A percentile compares a stretch with the other conserved stretches of the same genome.
Conservation (phyloP, 2,329 filamentous ascomycete species). For the Aureobasidium zeae region DNA sequence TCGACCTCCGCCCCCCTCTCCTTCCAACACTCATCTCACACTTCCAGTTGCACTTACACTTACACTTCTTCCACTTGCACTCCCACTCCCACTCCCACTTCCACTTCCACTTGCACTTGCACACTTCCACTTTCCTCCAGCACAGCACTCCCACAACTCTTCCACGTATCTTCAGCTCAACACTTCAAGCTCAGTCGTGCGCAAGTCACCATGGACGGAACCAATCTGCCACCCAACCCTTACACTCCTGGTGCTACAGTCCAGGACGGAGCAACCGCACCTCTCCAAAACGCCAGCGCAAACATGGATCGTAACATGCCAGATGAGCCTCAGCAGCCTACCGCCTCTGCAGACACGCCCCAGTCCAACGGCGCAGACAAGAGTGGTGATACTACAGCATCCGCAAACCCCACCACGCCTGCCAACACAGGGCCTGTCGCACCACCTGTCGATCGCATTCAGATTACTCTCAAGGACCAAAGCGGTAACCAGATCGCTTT, state of each 20-base stretch:
- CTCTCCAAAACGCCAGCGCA: neutral
- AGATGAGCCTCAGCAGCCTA: neutral
- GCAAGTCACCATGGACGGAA: neutral
- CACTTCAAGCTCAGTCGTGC: neutral
- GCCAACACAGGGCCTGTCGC: neutral
- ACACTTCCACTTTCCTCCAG: neutral
- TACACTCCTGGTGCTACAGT: conserved; percentile 4
- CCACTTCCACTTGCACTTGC: neutral
- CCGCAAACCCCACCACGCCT: neutral
- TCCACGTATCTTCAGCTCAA: neutral
- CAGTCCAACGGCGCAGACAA: neutral
- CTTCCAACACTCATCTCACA: neutral
- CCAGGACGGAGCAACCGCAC: neutral
- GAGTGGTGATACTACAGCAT: neutral
- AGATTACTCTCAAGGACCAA: conserved; percentile 7
- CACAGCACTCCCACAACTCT: neutral
- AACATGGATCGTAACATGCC: neutral
- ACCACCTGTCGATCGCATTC: neutral
- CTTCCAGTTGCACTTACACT: neutral
- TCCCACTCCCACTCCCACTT: neutral
- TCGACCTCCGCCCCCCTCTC: neutral
- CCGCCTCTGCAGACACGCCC: neutral
- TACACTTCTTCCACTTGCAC: neutral
- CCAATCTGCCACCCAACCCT: neutral
- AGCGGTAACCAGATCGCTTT: conserved; percentile 3